phyloP scores from a whole-genome alignment of 768 basidiomycete species.

The Tulasnella calospora region DNA sequence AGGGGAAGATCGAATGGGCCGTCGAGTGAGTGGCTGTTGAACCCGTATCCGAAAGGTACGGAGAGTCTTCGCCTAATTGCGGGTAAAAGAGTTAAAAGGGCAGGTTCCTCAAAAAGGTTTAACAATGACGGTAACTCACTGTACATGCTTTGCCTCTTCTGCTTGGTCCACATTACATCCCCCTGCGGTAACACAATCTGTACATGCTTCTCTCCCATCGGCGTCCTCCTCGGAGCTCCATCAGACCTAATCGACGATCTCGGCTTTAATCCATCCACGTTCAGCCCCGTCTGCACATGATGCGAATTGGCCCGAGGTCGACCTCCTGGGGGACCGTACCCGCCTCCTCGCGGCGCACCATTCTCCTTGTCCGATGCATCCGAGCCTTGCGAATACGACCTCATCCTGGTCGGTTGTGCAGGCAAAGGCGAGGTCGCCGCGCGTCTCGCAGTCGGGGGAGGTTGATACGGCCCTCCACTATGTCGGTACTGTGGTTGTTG shows the following conservation, averaged over 20 bases:
- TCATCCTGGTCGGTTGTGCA: not conserved
- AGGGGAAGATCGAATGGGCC: constrained; percentile 13
- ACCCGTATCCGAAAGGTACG: constrained; percentile 6
- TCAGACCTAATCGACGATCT: constrained; percentile 17
- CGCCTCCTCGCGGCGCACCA: constrained; percentile 23
- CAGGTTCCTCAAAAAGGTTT: not conserved
- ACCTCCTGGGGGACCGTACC: not conserved
- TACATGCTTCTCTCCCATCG: constrained; percentile 39
- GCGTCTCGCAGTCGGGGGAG: not conserved
- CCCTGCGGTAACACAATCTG: constrained; percentile 51
- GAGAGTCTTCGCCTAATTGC: constrained; percentile 12
- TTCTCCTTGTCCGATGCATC: constrained; percentile 57
- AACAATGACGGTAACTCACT: not conserved
- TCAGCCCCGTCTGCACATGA: not conserved
- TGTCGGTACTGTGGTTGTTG: not conserved
- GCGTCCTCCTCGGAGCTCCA: constrained; percentile 24
- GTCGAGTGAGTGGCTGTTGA: constrained; percentile 1
- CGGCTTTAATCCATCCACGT: constrained; percentile 5
- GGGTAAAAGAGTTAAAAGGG: not conserved
- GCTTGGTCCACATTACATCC: constrained; percentile 5
- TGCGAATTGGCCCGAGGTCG: constrained; percentile 16
- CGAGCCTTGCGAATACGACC: constrained; percentile 10
- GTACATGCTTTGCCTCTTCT: not conserved
- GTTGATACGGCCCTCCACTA: not conserved
- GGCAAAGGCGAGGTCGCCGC: not conserved